These are phyloP conservation scores for Penicillium daleae DNA, from an alignment of 495 filamentous ascomycete species.

Conservation along the genomic window DNA sequence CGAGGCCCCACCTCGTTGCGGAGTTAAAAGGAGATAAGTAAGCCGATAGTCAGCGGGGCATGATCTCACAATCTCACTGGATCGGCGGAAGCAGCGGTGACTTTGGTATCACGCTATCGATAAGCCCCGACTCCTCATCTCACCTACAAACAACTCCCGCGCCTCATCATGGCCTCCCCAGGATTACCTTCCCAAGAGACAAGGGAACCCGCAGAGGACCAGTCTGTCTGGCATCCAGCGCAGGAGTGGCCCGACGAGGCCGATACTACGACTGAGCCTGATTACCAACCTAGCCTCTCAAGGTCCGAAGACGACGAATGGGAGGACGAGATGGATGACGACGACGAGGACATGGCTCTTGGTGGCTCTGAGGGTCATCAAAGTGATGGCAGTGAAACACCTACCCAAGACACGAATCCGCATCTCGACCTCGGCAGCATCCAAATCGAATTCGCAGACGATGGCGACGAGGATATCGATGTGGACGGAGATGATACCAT, in stretches of 20 bases:
- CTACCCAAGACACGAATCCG: conserved; percentile 22
- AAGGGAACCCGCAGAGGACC: conserved; percentile 8
- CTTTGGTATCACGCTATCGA: conserved; percentile 28
- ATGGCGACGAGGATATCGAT: conserved; percentile 38
- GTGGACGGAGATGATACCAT: conserved; percentile 48
- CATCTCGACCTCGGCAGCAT: conserved; percentile 45
- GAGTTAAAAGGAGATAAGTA: conserved; percentile 10
- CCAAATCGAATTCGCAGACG: conserved; percentile 54
- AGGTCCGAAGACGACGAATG: conserved; percentile 20
- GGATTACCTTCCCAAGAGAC: conserved; percentile 14
- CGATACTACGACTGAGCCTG: conserved; percentile 28
- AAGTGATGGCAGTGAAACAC: conserved; percentile 27
- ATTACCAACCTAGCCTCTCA: conserved; percentile 28
- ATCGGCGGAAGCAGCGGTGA: conserved; percentile 18
- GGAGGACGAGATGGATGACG: conserved; percentile 39
- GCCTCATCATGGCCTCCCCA: conserved; percentile 21
- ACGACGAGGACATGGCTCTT: conserved; percentile 56
- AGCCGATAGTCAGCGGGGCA: neutral
- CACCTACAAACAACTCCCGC: neutral
- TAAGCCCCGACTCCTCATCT: conserved; percentile 33
- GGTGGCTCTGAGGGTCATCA: conserved; percentile 33
- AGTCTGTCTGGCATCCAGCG: conserved; percentile 40
- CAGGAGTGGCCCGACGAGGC: conserved; percentile 50
- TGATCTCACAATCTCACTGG: conserved; percentile 12
- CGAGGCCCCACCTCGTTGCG: conserved; percentile 3